Evolutionary conservation across 2,329 filamentous ascomycete genomes (phyloP), one percentile per base, ranked within the genome.

Genomic region (Blastomyces emzantsi): DNA sequence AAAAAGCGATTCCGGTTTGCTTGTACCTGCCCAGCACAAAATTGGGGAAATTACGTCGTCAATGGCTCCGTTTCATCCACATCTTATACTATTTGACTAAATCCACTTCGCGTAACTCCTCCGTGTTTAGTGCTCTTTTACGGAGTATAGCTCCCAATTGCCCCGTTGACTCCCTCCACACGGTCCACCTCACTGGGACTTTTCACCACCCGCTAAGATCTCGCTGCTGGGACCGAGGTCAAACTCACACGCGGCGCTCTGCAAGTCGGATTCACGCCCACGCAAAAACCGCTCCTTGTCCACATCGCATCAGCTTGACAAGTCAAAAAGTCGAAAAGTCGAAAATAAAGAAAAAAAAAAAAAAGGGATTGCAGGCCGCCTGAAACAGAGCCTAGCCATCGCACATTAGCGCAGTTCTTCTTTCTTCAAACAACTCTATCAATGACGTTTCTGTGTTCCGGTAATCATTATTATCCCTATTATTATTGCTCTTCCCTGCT

Each of bases 91-190:
- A 28, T 28, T n/a, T 47, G 17, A 60, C 22, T 25, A 47, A 30
- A 49, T 60, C 57, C 41, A 60, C 41, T 47, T 47, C 41, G 39
- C 41, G 25, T 22, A 60, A 60, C 8, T 45, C n/a, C 41, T 60
- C 57, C 57, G 22, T 47, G 22, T 33, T 60, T 49, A 47, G 57
- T 47, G 25, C 57, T 60, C 25, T 43, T 57, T 51, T 22, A 9
- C 49, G n/a, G n/a, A n/a, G n/a, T n/a, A n/a, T n/a, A 51, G 22
- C 49, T 51, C 22, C 9, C 11, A 25, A 19, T n/a, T 57, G 30
- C 36, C 28, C 56, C 56, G 25, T 58, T 45, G 36, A 39, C 36
- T 13, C 41, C 41, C 19, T 45, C 41, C 41, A 19, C 15, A 39
- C 33, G 9, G 36, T 39, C 36, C 36, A 13, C 36, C 36, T 0